A percentile compares a stretch with the other conserved stretches of the same genome.
Conservation (phyloP, 1,284 basidiomycete genomes). For the Phylloporus sp. region DNA sequence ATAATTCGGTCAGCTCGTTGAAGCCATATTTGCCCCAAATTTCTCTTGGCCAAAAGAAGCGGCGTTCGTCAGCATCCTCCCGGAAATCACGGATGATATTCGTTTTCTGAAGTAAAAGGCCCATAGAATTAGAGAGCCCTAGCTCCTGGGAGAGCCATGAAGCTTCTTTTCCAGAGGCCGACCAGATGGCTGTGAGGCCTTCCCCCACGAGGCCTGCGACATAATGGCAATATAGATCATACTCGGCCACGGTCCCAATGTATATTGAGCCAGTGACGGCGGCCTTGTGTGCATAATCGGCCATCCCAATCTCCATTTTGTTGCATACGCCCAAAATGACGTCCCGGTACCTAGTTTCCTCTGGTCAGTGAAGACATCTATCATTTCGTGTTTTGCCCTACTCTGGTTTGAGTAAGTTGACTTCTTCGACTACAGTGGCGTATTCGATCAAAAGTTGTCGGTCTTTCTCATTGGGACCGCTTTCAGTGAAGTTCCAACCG, state of each 20-base stretch:
- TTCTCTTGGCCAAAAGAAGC: constrained; percentile 96
- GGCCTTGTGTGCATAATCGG: constrained; percentile 88
- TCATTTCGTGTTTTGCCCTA: constrained; percentile 41
- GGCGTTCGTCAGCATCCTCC: constrained; percentile 86
- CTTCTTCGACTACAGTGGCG: constrained; percentile 83
- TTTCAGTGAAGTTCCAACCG: constrained; percentile 89
- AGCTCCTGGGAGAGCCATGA: constrained; percentile 81
- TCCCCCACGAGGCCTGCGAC: constrained; percentile 98
- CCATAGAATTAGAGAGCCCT: constrained; percentile 93
- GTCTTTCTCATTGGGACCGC: constrained; percentile 91
- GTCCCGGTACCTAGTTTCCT: constrained; percentile 64
- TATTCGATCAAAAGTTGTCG: constrained; percentile 88
- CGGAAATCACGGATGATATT: constrained; percentile 97
- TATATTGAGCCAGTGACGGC: constrained; percentile 71
- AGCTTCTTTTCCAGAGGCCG: constrained; percentile 86
- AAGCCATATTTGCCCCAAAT: constrained; percentile 88
- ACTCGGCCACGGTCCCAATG: constrained; percentile 79
- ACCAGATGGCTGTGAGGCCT: constrained; percentile 90
- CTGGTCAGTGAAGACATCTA: constrained; percentile 1
- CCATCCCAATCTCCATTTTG: constrained; percentile 96
- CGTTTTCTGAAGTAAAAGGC: constrained; percentile 96
- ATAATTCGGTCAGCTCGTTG: constrained; percentile 68
- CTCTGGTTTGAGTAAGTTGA: constrained; percentile 69
- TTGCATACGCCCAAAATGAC: constrained; percentile 84
- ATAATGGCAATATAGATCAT: constrained; percentile 98